phyloP scores from a whole-genome alignment of 73 alveolate species.

The Durusdinium trenchii region DNA sequence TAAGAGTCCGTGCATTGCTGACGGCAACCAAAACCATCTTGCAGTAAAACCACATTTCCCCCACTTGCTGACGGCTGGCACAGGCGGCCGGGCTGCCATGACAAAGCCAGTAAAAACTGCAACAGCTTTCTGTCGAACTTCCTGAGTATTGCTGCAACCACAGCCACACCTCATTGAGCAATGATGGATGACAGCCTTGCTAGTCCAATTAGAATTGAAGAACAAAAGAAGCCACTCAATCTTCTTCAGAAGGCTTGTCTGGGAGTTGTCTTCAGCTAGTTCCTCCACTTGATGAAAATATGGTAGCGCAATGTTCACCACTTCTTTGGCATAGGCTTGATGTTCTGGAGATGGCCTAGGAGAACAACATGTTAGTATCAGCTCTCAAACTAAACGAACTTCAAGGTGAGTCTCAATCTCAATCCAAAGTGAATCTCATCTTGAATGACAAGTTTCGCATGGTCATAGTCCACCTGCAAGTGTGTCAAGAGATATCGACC shows the following conservation, averaged over 20 bases:
- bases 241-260: background rate
- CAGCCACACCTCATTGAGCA: background rate
- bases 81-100: background rate
- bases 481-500: background rate
- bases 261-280: background rate
- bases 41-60: background rate
- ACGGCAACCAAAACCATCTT: background rate
- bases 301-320: slow-evolving; percentile 14
- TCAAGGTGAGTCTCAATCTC: background rate
- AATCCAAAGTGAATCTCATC: background rate
- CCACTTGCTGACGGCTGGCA: background rate
- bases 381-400: background rate
- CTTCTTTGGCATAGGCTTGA: background rate
- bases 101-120: background rate
- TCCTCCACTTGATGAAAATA: background rate
- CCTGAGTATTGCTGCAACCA: background rate
- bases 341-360: background rate
- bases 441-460: background rate
- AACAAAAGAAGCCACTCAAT: background rate
- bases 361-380: too few species aligned
- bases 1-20: background rate
- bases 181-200: background rate
- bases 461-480: background rate
- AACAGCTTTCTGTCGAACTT: background rate
- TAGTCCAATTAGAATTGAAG: background rate